phyloP scores from a whole-genome alignment of 73 alveolate species.

The Effrenium voratum region DNA sequence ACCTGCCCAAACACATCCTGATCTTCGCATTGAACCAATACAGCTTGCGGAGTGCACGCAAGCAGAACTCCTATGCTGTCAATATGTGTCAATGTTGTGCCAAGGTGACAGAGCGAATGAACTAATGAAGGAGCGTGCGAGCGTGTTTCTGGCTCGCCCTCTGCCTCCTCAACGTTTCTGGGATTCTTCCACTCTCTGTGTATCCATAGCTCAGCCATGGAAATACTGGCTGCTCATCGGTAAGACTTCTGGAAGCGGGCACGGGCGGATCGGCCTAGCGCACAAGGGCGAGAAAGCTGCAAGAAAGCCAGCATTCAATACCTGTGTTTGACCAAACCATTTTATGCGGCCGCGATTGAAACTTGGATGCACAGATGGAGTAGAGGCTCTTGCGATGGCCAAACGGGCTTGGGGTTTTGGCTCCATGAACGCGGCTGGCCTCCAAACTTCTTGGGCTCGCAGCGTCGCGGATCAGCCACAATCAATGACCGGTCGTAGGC shows the following conservation, averaged over 20 bases:
- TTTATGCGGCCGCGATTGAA: no score
- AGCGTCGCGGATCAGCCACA: constrained; percentile 99
- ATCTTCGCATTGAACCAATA: neutral
- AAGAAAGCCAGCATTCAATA: no score
- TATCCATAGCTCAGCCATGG: neutral
- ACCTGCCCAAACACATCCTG: constrained; percentile 49
- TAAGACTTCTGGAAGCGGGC: constrained; percentile 94
- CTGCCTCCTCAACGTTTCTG: neutral
- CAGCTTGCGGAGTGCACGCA: neutral
- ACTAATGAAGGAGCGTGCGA: neutral
- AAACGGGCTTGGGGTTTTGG: no score
- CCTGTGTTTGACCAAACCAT: no score
- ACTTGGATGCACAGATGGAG: no score
- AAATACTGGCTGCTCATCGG: constrained; percentile 61
- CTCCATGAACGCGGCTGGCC: no score
- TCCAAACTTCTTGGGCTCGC: constrained; percentile 99
- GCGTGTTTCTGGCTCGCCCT: neutral
- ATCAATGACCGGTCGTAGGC: constrained; percentile 99
- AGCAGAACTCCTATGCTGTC: neutral
- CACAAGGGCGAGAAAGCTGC: neutral
- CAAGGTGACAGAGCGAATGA: no score
- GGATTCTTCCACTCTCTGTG: neutral
- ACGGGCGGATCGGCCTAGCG: constrained; percentile 91
- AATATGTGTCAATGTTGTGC: no score
- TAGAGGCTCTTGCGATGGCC: no score